A percentile compares a stretch with the other conserved stretches of the same genome.
Evolutionary conservation across 441 rosid species (phyloP).

Genomic region (Gossypium trilobum): DNA sequence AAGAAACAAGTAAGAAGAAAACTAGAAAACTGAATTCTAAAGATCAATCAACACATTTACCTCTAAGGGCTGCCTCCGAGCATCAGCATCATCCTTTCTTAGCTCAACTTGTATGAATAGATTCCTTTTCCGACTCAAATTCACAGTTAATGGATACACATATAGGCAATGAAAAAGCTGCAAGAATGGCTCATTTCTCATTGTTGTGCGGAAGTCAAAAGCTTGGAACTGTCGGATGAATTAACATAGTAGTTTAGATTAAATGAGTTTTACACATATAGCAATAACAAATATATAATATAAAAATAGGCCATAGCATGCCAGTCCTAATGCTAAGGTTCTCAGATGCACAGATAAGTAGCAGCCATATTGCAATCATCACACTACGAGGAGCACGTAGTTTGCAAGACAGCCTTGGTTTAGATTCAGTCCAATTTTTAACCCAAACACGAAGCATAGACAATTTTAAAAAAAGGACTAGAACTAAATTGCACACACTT

Average conservation of each 20-base stretch:
- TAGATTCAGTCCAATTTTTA: neutral
- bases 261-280: neutral
- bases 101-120: slow-evolving; percentile 82
- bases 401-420: neutral
- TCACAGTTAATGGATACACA: slow-evolving; percentile 78
- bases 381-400: neutral
- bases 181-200: slow-evolving; percentile 94
- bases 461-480: neutral
- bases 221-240: slow-evolving; percentile 61
- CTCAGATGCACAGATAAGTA: neutral
- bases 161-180: slow-evolving; percentile 93
- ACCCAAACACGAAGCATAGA: neutral
- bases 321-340: neutral
- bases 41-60: slow-evolving; percentile 33
- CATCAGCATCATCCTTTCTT: slow-evolving; percentile 88
- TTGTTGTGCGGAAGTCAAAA: slow-evolving; percentile 89
- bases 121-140: slow-evolving; percentile 91
- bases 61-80: slow-evolving; percentile 90
- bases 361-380: neutral
- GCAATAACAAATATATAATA: neutral
- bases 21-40: slow-evolving; percentile 10
- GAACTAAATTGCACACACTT: neutral
- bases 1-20: slow-evolving; percentile 24
- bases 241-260: slow-evolving; percentile 19
- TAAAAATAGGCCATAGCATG: neutral